Percentiles rank a stretch among this genome's conserved stretches.
These are phyloP conservation scores for Nicotiana noctiflora DNA, from an alignment of 257 asterid genomes.

Conservation along the genomic window DNA sequence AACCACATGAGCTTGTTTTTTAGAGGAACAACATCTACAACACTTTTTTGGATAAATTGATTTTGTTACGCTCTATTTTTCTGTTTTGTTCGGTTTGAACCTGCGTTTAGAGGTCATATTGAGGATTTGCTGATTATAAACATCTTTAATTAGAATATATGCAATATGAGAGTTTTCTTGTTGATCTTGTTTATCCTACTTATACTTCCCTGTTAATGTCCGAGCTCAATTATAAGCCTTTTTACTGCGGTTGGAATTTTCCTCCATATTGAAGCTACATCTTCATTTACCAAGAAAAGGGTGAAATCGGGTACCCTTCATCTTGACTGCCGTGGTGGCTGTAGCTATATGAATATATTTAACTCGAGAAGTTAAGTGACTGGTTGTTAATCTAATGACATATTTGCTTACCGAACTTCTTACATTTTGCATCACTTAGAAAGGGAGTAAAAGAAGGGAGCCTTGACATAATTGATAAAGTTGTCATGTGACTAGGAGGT, in stretches of 20 bases:
- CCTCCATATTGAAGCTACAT: background rate
- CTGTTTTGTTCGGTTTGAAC: background rate
- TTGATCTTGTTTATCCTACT: background rate
- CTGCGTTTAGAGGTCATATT: background rate
- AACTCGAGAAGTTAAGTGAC: constrained; percentile 35
- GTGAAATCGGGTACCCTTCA: constrained; percentile 16
- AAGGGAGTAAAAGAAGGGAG: too few relatives aligned
- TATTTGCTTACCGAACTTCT: constrained; percentile 54
- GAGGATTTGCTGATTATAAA: background rate
- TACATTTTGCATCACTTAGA: constrained; percentile 1
- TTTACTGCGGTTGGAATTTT: background rate
- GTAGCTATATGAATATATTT: constrained; percentile 25
- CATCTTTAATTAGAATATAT: background rate
- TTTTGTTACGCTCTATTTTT: background rate
- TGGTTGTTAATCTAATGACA: constrained; percentile 32
- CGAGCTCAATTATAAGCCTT: background rate
- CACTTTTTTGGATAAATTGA: background rate
- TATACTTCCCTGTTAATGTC: background rate
- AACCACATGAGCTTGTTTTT: constrained; percentile 32
- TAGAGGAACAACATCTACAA: constrained; percentile 5
- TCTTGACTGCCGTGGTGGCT: constrained; percentile 43
- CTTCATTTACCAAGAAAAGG: constrained; percentile 20
- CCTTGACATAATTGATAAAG: too few relatives aligned
- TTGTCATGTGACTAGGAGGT: too few relatives aligned
- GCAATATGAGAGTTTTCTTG: background rate